A percentile compares a stretch with the other conserved stretches of the same genome.
These are phyloP conservation scores for Patellifolia procumbens DNA, from an alignment of 179 eudicot genomes.

Conservation along the genomic window DNA sequence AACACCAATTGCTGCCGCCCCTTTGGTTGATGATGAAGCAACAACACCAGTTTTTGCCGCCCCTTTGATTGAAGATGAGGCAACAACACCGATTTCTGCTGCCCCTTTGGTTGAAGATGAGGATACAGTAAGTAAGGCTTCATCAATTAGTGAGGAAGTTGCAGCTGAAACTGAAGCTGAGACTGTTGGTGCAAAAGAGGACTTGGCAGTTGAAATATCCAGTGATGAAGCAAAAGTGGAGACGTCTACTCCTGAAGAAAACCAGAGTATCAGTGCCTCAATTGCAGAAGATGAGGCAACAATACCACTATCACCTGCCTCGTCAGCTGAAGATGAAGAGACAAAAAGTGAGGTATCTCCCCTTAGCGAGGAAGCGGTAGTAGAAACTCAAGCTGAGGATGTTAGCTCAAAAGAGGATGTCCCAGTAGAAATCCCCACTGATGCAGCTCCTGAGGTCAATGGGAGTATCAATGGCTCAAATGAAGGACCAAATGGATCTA, in stretches of 20 bases:
- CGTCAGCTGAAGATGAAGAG: constrained; percentile 13
- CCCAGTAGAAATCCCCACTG: constrained; percentile 29
- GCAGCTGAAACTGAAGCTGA: constrained; percentile 7
- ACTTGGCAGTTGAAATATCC: constrained; percentile 17
- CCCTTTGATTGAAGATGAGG: no score
- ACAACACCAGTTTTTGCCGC: no score
- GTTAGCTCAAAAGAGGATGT: constrained; percentile 29
- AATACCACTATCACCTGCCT: neutral
- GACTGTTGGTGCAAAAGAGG: constrained; percentile 9
- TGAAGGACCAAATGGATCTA: constrained; percentile 41
- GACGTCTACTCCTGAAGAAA: constrained; percentile 33
- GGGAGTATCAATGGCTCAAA: constrained; percentile 39
- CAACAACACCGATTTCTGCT: no score
- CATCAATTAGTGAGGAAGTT: constrained; percentile 14
- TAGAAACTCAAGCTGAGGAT: constrained; percentile 32
- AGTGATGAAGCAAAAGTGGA: constrained; percentile 31
- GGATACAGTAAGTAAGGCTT: constrained; percentile 21
- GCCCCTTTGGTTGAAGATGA: no score
- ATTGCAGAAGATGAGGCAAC: constrained; percentile 31
- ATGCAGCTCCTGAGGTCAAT: constrained; percentile 40
- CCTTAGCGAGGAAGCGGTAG: constrained; percentile 25
- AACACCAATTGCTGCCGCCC: no score
- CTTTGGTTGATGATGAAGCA: no score
- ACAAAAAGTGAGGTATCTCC: constrained; percentile 15
- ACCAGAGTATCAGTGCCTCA: constrained; percentile 37